Evolutionary conservation across 805 yeast species (phyloP).

Genomic region (Cyberlindnera maclurae): DNA sequence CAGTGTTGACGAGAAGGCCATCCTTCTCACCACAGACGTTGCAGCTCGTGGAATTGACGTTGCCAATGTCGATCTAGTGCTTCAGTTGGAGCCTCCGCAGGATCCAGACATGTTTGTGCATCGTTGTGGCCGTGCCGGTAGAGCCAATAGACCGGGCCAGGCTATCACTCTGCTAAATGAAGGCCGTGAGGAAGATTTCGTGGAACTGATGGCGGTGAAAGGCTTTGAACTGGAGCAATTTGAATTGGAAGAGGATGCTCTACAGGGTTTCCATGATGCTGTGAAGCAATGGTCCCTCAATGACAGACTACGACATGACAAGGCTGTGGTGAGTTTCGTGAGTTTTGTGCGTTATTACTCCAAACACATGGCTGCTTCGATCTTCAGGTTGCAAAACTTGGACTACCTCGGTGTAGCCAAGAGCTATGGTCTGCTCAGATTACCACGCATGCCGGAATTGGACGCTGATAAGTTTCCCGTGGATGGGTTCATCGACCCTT

Average conservation of each 20-base stretch:
- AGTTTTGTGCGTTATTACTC: conserved; percentile 78
- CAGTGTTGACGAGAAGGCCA: conserved; percentile 35
- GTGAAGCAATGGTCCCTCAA: conserved; percentile 49
- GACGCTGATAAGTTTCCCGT: conserved; percentile 48
- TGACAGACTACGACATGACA: conserved; percentile 79
- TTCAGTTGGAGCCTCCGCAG: conserved; percentile 93
- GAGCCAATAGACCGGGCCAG: conserved; percentile 80
- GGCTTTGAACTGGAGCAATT: conserved; percentile 45
- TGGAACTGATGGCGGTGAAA: conserved; percentile 73
- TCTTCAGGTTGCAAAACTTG: conserved; percentile 65
- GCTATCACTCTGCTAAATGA: conserved; percentile 68
- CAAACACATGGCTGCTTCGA: conserved; percentile 83
- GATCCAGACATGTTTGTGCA: conserved; percentile 90
- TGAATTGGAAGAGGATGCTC: conserved; percentile 12
- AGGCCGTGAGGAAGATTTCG: conserved; percentile 75
- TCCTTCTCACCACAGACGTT: conserved; percentile 91
- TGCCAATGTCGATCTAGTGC: conserved; percentile 87
- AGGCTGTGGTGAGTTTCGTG: conserved; percentile 72
- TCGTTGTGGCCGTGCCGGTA: conserved; percentile 91
- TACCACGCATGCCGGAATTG: conserved; percentile 94
- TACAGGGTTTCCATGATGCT: conserved; percentile 15
- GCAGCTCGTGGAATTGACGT: conserved; percentile 97
- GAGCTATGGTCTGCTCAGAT: conserved; percentile 70
- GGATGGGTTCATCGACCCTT: conserved; percentile 68
- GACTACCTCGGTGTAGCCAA: conserved; percentile 69